phyloP scores from a whole-genome alignment of 2,329 filamentous ascomycete genomes.

The Nectriaceae sp. region DNA sequence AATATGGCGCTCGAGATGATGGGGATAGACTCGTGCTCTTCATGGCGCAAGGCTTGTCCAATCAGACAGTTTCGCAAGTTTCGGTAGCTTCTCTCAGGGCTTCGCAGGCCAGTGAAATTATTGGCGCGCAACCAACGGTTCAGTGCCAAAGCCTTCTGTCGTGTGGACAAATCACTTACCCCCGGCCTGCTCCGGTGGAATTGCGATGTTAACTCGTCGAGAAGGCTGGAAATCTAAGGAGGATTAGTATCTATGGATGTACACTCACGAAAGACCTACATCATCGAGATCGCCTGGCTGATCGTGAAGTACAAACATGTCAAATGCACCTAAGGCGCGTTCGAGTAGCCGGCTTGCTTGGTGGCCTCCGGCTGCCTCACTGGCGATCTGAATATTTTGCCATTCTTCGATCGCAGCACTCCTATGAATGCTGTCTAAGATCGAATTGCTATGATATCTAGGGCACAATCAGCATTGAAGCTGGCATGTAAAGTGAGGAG shows the following conservation, averaged over 20 bases:
- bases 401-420: conserved; percentile 78
- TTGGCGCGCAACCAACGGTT: conserved; percentile 68
- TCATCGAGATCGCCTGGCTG: conserved; percentile 73
- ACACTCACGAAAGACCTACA: conserved; percentile 44
- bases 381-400: conserved; percentile 45
- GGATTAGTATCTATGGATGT: background rate
- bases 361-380: conserved; percentile 12
- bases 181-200: conserved; percentile 56
- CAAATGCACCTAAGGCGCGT: conserved; percentile 76
- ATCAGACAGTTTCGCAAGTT: conserved; percentile 86
- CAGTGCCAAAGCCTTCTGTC: conserved; percentile 68
- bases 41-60: conserved; percentile 73
- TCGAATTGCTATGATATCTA: conserved; percentile 74
- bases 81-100: conserved; percentile 69
- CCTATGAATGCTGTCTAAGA: conserved; percentile 80
- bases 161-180: conserved; percentile 59
- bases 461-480: background rate
- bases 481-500: conserved; percentile 31
- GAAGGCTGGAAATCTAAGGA: conserved; percentile 57
- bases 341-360: conserved; percentile 60
- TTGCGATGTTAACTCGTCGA: conserved; percentile 63
- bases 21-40: conserved; percentile 77
- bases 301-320: conserved; percentile 82
- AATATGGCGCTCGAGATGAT: conserved; percentile 87
- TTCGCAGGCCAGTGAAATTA: conserved; percentile 70